Evolutionary conservation across 257 asterid genomes (phyloP).

Genomic region (Forsythia suspensa): DNA sequence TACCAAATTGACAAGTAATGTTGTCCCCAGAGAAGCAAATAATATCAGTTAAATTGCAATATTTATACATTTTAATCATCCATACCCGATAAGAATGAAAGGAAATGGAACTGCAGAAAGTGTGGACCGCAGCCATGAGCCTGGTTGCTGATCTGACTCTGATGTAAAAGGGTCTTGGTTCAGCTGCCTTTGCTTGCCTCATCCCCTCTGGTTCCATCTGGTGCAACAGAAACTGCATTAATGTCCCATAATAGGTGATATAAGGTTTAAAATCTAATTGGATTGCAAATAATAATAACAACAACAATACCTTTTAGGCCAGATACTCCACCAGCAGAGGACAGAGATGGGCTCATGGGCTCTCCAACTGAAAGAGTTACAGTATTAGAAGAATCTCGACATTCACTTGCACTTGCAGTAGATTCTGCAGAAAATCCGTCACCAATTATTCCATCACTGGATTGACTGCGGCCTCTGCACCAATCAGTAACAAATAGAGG

Average conservation of each 20-base stretch:
- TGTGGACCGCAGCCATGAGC: conserved; percentile 73
- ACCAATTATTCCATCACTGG: conserved; percentile 62
- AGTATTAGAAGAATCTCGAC: conserved; percentile 92
- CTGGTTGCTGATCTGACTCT: conserved; percentile 75
- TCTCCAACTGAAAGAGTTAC: conserved; percentile 74
- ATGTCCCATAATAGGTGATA: conserved; percentile 16
- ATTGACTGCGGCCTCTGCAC: conserved; percentile 92
- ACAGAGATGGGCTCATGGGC: conserved; percentile 84
- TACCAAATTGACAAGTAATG: conserved; percentile 1
- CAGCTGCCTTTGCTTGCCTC: conserved; percentile 56
- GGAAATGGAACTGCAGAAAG: conserved; percentile 93
- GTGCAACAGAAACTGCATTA: conserved; percentile 32
- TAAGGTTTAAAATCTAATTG: conserved; percentile 15
- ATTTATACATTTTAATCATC: conserved; percentile 17
- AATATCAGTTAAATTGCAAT: background rate
- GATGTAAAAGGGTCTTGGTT: conserved; percentile 46
- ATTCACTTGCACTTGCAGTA: conserved; percentile 88
- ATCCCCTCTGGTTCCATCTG: conserved; percentile 72
- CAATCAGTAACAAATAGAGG: conserved; percentile 89
- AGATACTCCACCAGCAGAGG: conserved; percentile 64
- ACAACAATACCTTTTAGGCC: conserved; percentile 56
- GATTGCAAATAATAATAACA: conserved; percentile 8
- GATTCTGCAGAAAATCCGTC: conserved; percentile 87
- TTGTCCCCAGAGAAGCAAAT: conserved; percentile 10
- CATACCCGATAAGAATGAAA: conserved; percentile 95